These are phyloP conservation scores for Pythium angustatum DNA, from an alignment of 352 stramenopile genomes.

Conservation along the genomic window DNA sequence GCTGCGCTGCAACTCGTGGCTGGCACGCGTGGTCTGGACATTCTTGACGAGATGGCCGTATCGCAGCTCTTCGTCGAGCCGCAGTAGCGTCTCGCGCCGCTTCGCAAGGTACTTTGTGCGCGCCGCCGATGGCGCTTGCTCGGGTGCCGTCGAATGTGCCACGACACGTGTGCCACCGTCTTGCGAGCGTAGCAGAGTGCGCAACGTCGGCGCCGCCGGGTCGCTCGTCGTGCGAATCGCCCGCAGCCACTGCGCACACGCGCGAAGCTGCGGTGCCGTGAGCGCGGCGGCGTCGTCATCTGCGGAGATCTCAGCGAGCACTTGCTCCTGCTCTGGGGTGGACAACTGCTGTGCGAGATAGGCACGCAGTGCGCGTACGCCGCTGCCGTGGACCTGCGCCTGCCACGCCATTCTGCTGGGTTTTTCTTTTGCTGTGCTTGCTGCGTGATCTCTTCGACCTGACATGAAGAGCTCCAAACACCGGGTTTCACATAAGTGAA, in stretches of 20 bases:
- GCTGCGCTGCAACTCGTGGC: constrained; percentile 51
- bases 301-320: not conserved
- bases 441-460: not conserved
- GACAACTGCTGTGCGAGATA: constrained; percentile 26
- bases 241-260: constrained; percentile 14
- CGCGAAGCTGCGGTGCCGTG: constrained; percentile 23
- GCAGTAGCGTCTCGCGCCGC: constrained; percentile 62
- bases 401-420: constrained; percentile 21
- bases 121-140: constrained; percentile 15
- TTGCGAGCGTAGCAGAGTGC: constrained; percentile 20
- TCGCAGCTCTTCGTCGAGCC: constrained; percentile 78
- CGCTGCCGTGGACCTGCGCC: constrained; percentile 31
- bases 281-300: not conserved
- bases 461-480: not conserved
- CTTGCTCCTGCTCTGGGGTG: constrained; percentile 3
- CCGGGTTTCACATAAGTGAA: not conserved
- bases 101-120: constrained; percentile 42
- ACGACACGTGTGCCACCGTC: constrained; percentile 4
- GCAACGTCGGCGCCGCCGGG: constrained; percentile 18
- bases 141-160: not conserved
- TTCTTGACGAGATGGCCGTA: constrained; percentile 79
- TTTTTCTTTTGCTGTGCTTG: not conserved
- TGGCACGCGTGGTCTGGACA: constrained; percentile 49
- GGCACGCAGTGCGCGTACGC: constrained; percentile 32
- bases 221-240: constrained; percentile 21